These are phyloP conservation scores for Schwanniomyces polymorphus DNA, from an alignment of 805 yeast species.

Conservation along the genomic window DNA sequence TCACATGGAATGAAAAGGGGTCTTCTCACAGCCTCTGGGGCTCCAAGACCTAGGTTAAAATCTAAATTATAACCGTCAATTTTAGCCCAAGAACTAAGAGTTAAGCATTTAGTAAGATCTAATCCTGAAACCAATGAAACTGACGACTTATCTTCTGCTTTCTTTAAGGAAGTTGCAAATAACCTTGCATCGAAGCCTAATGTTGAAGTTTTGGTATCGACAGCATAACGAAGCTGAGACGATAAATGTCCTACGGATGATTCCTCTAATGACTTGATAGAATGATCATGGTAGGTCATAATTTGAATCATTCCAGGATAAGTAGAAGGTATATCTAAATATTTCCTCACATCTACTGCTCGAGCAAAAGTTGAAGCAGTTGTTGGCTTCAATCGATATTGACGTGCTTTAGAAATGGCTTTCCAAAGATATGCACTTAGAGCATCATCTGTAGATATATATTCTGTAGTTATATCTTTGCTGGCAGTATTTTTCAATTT, in stretches of 20 bases:
- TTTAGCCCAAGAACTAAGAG: neutral
- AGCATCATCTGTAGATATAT: neutral
- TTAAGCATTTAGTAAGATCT: neutral
- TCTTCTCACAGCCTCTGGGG: neutral
- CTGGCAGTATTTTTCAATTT: neutral
- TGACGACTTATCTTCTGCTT: too few species aligned
- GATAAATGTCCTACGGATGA: neutral
- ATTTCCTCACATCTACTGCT: neutral
- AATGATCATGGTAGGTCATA: neutral
- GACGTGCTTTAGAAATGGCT: neutral
- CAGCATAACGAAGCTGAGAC: neutral
- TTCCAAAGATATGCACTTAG: neutral
- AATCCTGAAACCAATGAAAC: neutral
- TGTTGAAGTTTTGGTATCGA: neutral
- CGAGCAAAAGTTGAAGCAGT: neutral
- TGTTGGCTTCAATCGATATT: neutral
- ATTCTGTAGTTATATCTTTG: neutral
- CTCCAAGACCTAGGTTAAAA: neutral
- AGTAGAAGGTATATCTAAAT: neutral
- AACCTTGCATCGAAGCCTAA: neutral
- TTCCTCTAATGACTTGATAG: neutral
- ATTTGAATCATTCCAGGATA: neutral
- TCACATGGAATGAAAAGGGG: neutral
- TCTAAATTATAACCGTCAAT: neutral
- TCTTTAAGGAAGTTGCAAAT: neutral